These are phyloP conservation scores for Rosa chinensis DNA, from an alignment of 306 rosid species.

Conservation along the genomic window DNA sequence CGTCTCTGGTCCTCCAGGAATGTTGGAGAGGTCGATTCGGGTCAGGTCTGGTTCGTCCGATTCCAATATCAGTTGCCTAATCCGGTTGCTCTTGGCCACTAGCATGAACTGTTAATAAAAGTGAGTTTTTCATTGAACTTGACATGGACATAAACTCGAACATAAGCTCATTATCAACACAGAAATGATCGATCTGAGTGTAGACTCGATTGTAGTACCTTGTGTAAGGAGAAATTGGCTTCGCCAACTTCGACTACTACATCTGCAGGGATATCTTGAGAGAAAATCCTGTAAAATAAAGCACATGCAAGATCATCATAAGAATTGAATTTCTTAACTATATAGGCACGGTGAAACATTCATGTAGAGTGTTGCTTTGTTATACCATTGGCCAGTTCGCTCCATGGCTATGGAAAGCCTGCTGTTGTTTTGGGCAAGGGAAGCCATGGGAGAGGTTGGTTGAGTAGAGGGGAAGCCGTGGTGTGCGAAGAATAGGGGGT, in stretches of 20 bases:
- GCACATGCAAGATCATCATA: neutral
- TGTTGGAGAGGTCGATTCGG: constrained; percentile 52
- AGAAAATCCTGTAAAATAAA: constrained; percentile 58
- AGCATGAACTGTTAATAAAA: constrained; percentile 63
- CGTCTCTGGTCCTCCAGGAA: constrained; percentile 84
- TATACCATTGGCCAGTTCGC: constrained; percentile 87
- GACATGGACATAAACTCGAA: too few relatives aligned
- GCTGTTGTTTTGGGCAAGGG: constrained; percentile 28
- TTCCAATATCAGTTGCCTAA: constrained; percentile 69
- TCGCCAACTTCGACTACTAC: constrained; percentile 65
- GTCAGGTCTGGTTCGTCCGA: constrained; percentile 61
- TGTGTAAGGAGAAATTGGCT: constrained; percentile 74
- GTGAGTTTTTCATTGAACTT: neutral
- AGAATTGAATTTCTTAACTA: neutral
- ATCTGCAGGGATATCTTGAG: constrained; percentile 79
- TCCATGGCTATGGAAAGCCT: constrained; percentile 77
- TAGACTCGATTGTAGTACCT: constrained; percentile 40
- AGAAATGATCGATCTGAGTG: neutral
- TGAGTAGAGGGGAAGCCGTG: constrained; percentile 6
- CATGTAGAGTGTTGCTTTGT: neutral
- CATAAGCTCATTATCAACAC: neutral
- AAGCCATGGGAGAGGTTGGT: constrained; percentile 44
- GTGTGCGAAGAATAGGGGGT: neutral
- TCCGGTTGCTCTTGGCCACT: constrained; percentile 81
- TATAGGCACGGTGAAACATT: neutral